Evolutionary conservation across 73 alveolate species (phyloP).

Genomic region (Paraurostyla sp.): DNA sequence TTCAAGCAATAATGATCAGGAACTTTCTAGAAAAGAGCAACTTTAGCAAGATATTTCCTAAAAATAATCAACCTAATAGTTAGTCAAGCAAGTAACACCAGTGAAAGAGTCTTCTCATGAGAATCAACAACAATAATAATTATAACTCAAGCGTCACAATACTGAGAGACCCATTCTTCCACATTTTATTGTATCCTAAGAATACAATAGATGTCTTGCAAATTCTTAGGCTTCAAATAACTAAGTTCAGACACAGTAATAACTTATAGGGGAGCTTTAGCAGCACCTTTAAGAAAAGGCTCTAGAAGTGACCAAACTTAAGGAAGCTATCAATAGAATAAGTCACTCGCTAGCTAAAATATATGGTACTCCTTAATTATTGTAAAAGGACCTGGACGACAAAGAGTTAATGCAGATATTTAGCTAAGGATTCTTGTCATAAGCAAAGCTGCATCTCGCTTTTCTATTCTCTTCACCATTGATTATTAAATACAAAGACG

Average conservation of each 20-base stretch:
- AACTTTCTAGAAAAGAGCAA: too few species aligned
- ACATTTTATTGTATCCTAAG: slow-evolving; percentile 14
- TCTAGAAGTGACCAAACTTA: neutral
- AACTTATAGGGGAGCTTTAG: neutral
- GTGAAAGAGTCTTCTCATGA: too few species aligned
- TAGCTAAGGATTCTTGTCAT: slow-evolving; percentile 36
- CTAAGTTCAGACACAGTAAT: neutral
- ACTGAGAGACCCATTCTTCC: neutral
- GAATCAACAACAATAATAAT: too few species aligned
- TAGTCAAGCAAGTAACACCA: too few species aligned
- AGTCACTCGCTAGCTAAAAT: slow-evolving; percentile 34
- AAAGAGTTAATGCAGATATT: slow-evolving; percentile 1
- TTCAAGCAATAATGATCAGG: too few species aligned
- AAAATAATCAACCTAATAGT: too few species aligned
- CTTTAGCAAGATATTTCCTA: too few species aligned
- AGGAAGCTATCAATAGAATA: slow-evolving; percentile 3
- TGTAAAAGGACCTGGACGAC: slow-evolving; percentile 18
- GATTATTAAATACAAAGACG: slow-evolving; percentile 31
- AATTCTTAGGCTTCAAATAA: neutral
- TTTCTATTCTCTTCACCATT: slow-evolving; percentile 76
- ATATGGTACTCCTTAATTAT: slow-evolving; percentile 13
- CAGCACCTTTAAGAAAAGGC: neutral
- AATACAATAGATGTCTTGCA: neutral
- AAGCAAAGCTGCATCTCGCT: slow-evolving; percentile 73
- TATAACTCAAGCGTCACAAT: neutral